Conservation (phyloP, 139 green algal genomes). For the Chlamydomonas incerta region DNA sequence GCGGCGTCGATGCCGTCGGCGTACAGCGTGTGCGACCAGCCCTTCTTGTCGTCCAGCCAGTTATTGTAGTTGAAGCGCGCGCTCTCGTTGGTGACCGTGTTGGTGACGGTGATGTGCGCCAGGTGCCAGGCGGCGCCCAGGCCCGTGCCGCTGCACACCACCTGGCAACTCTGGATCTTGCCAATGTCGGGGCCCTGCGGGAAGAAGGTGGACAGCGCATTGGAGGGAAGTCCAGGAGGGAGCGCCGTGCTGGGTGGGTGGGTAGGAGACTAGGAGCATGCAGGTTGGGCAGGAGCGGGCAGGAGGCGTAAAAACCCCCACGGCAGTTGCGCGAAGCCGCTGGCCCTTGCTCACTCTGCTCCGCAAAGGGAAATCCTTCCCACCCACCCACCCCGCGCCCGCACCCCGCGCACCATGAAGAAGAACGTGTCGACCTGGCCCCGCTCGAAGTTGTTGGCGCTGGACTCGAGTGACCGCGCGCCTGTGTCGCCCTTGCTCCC, state of each 20-base stretch:
- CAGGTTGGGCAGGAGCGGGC: too few species aligned
- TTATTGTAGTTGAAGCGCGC: constrained; percentile 55
- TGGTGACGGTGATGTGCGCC: constrained; percentile 57
- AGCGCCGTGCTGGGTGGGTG: too few species aligned
- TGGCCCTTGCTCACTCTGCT: too few species aligned
- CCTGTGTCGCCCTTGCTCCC: constrained; percentile 60
- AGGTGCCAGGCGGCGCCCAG: constrained; percentile 69
- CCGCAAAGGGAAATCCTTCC: too few species aligned
- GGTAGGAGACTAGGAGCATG: too few species aligned
- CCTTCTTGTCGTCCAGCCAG: constrained; percentile 63
- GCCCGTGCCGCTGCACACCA: constrained; percentile 62
- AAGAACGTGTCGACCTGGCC: constrained; percentile 61
- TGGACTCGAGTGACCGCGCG: constrained; percentile 34
- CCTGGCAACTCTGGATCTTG: constrained; percentile 46
- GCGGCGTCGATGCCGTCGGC: constrained; percentile 4
- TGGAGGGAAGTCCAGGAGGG: too few species aligned
- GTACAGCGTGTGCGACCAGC: constrained; percentile 58
- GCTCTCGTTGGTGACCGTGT: constrained; percentile 40
- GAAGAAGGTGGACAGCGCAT: too few species aligned
- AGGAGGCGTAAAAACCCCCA: too few species aligned
- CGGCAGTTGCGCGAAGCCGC: too few species aligned
- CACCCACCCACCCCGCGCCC: too few species aligned
- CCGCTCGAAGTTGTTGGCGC: constrained; percentile 60
- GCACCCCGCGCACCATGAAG: constrained; percentile 43
- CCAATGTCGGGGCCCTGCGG: constrained; percentile 58